phyloP scores from a whole-genome alignment of 768 basidiomycete genomes.

The Phanerochaete carnosa region DNA sequence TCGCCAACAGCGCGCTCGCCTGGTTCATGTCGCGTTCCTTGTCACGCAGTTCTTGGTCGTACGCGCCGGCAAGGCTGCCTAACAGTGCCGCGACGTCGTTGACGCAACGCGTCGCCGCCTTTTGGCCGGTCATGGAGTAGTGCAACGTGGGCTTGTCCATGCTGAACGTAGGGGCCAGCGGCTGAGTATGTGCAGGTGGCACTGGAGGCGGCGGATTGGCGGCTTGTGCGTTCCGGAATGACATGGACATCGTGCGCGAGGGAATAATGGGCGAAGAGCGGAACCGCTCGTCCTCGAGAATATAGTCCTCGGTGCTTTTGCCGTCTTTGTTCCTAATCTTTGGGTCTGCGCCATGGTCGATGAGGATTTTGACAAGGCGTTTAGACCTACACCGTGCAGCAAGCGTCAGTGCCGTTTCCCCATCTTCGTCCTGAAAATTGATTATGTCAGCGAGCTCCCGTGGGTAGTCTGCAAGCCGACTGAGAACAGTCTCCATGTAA shows the following conservation, averaged over 20 bases:
- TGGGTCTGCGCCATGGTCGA: conserved; percentile 95
- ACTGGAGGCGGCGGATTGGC: conserved; percentile 47
- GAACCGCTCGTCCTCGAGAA: conserved; percentile 97
- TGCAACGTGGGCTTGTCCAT: conserved; percentile 74
- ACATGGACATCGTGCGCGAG: conserved; percentile 63
- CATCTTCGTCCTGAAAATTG: conserved; percentile 99
- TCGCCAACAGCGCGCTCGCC: conserved; percentile 79
- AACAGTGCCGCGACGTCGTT: conserved; percentile 85
- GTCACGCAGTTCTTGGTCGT: conserved; percentile 87
- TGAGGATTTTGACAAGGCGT: conserved; percentile 89
- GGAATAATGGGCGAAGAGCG: conserved; percentile 84
- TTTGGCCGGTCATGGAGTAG: conserved; percentile 81
- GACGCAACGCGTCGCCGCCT: conserved; percentile 79
- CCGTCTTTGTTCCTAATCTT: conserved; percentile 93
- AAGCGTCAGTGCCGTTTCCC: conserved; percentile 95
- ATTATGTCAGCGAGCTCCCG: conserved; percentile 96
- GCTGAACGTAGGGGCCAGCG: conserved; percentile 28
- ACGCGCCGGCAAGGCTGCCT: conserved; percentile 82
- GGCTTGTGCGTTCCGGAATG: conserved; percentile 68
- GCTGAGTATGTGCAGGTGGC: conserved; percentile 36
- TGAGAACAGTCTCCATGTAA: conserved; percentile 96
- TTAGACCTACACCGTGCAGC: conserved; percentile 95
- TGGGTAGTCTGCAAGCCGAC: conserved; percentile 86
- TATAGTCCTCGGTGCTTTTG: conserved; percentile 98
- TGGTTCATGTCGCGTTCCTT: conserved; percentile 91